Evolutionary conservation across 2,329 filamentous ascomycete species (phyloP), one percentile per base, ranked within the genome.

Genomic region (Lecanicillium sp.): DNA sequence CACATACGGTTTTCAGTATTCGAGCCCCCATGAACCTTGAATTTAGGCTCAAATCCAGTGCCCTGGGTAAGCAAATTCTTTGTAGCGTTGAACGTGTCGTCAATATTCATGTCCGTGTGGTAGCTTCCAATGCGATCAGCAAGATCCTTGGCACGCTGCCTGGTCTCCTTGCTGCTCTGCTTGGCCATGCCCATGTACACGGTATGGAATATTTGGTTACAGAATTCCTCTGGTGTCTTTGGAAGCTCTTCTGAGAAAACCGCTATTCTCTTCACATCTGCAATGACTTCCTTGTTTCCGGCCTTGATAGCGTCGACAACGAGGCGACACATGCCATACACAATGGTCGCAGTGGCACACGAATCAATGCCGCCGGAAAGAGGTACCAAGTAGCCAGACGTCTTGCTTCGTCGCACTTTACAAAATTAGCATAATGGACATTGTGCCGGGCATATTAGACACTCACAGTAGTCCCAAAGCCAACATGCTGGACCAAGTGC

Each of bases 101-200:
- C 85, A 41, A 90, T 87, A 50, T 87, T 76, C 32, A 87, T 64
- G 51, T 89, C 74, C 4, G 75, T 68, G 53, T 92, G 86, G 51
- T 87, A 80, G 13, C 74, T 68, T 3, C 84, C 85, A 37, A 90
- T 86, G 4, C 64, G 68, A 4, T 64, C 51, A 4, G 71, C 56
- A 1, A 90, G 67, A 1, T 72, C 66, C 51, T 73, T 73, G 2
- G 85, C 81, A 19, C 85, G 68, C 33, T 70, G 65, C 9, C 84
- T 65, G 0, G 84, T 88, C 46, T 86, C 81, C 30, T 64, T 61
- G 17, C 72, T 78, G 35, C 74, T 79, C 30, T 80, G 81, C 45
- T 82, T 75, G 47, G 69, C 63, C 51, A 79, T 88, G 9, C 83
- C 84, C 73, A 81, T 78, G 54, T 72, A 82, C 42, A 65, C 69